Base-by-base conservation (phyloP, 441 rosid species). In the Euphorbia corollata region DNA sequence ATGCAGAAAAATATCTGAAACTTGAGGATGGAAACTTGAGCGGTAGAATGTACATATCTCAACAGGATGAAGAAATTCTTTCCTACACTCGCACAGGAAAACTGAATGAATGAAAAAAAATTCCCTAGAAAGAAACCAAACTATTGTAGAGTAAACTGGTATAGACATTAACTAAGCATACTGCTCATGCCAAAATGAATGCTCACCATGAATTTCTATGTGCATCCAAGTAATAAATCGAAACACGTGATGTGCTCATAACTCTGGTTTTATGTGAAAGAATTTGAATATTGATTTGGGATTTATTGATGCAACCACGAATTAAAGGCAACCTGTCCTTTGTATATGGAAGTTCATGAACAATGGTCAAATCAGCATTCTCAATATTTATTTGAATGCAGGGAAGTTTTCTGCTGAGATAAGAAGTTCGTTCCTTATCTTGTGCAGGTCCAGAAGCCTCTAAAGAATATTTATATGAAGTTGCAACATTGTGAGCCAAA, bases 181-280 rank as follows among this genome's bases (percentile, higher is more conserved):
- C 18, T 45, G 64, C 55, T 65, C 43, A 65, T 19, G 61, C 61
- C 61, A 1, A 7, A 75, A 65, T 67, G 45, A 39, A 56, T 67
- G 55, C 90, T 82, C 77, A 94, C 99, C 99, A 94, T 56, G 76
- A 79, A 76, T 80, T 82, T 77, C 84, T 80, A 68, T 85, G 96
- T 36, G 88, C 84, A 77, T 91, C 96, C 77, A 83, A 94, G 77
- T 84, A 89, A 69, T 77, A 68, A 55, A 89, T 76, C 67, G 67
- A 67, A 72, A 82, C 76, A 60, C 70, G 82, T 70, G 79, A 79
- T 56, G 84, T 72, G 78, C 80, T 76, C 73, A 91, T 81, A 61
- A 94, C 77, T 83, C 97, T 89, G 69, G 78, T 74, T 86, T 91
- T 94, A 65, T 72, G 41, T 69, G 89, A 71, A 68, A 89, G 78